These are phyloP conservation scores for Rhodamnia rubescens DNA, from an alignment of 345 rosid genomes.

Conservation along the genomic window DNA sequence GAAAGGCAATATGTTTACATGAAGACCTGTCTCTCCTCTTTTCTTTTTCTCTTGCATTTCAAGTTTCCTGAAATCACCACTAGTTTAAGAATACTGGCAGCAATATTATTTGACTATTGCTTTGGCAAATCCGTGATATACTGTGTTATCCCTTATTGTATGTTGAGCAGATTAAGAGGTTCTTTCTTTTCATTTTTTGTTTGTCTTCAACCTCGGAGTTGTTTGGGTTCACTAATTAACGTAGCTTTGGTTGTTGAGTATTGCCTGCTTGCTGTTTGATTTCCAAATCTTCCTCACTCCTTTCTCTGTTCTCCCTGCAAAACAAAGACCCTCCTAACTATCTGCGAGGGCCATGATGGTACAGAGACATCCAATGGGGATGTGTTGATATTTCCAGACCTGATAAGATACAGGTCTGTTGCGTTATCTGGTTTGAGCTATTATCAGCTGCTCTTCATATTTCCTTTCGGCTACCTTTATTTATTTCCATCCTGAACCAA, in stretches of 20 bases:
- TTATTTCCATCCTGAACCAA: constrained; percentile 4
- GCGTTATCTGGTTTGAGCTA: background rate
- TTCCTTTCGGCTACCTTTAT: background rate
- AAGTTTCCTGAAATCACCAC: background rate
- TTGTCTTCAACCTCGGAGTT: background rate
- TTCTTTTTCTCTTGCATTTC: background rate
- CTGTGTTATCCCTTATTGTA: background rate
- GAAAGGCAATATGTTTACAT: background rate
- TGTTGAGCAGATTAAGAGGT: background rate
- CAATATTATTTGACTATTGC: background rate
- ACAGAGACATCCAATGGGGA: constrained; percentile 96
- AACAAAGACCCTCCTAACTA: constrained; percentile 68
- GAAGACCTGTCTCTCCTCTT: background rate
- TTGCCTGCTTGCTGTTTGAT: background rate
- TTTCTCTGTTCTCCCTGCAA: background rate
- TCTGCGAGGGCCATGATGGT: constrained; percentile 99
- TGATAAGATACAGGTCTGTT: constrained; percentile 88
- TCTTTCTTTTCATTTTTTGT: background rate
- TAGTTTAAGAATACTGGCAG: background rate
- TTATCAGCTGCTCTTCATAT: background rate
- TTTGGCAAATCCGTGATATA: background rate
- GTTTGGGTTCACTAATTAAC: background rate
- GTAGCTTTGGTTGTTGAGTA: background rate
- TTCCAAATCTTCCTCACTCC: background rate
- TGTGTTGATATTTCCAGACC: constrained; percentile 92